A percentile compares a stretch with the other conserved stretches of the same genome.
Evolutionary conservation across 2,329 filamentous ascomycete genomes (phyloP).

Genomic region (Colletotrichum lindemuthianum): DNA sequence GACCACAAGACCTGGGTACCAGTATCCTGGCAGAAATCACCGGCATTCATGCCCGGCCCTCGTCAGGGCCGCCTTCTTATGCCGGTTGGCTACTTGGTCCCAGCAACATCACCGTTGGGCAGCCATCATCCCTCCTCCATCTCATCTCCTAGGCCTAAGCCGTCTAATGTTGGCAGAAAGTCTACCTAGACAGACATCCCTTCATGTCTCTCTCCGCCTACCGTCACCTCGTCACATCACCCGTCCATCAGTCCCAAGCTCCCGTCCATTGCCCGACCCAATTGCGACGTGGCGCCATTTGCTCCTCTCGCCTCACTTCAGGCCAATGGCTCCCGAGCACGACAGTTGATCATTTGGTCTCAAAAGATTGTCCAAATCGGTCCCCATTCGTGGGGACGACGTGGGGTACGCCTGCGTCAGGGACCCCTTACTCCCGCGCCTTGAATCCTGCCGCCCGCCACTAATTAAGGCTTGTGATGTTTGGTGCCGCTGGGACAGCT

Average conservation of each 20-base stretch:
- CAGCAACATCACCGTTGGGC: constrained; percentile 34
- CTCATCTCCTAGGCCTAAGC: constrained; percentile 6
- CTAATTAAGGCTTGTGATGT: constrained; percentile 36
- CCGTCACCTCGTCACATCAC: constrained; percentile 15
- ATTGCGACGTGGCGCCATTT: constrained; percentile 38
- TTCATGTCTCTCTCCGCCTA: not conserved
- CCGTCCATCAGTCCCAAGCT: constrained; percentile 14
- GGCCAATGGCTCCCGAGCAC: constrained; percentile 35
- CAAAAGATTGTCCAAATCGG: constrained; percentile 24
- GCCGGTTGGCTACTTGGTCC: constrained; percentile 27
- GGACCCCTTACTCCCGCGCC: constrained; percentile 33
- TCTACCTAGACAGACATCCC: not conserved
- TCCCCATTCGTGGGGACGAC: constrained; percentile 30
- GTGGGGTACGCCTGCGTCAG: constrained; percentile 36
- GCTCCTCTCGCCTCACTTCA: constrained; percentile 29
- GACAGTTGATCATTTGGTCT: constrained; percentile 36
- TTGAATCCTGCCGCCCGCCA: constrained; percentile 24
- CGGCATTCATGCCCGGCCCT: constrained; percentile 28
- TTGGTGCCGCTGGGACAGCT: constrained; percentile 28
- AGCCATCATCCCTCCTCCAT: constrained; percentile 35
- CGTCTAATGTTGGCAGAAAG: constrained; percentile 20
- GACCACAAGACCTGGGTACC: constrained; percentile 13
- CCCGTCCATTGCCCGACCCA: constrained; percentile 27
- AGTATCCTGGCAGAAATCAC: constrained; percentile 25
- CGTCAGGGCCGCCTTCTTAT: constrained; percentile 23